phyloP scores from a whole-genome alignment of 148 eudicot species.

The Rhododendron simsii region DNA sequence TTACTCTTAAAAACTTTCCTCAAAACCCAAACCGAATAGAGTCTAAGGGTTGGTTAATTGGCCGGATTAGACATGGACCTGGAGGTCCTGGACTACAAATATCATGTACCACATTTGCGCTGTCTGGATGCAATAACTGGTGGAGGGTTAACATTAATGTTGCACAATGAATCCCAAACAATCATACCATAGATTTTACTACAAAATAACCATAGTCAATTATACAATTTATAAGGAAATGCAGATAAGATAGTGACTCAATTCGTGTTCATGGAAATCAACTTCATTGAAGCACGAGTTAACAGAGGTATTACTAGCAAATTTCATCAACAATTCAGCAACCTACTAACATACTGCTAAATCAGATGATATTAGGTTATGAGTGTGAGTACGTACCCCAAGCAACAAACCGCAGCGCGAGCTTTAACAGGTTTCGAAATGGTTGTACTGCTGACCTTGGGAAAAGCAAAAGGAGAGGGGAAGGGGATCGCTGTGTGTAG shows the following conservation, averaged over 20 bases:
- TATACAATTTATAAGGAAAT: background rate
- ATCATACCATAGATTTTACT: background rate
- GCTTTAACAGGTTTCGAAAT: constrained; percentile 4
- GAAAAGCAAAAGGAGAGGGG: background rate
- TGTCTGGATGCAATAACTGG: background rate
- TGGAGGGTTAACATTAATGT: background rate
- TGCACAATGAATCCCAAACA: background rate
- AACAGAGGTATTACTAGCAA: too few species aligned
- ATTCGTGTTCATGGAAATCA: background rate
- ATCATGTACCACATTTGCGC: too few species aligned
- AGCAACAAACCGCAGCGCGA: background rate
- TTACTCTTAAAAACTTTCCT: too few species aligned
- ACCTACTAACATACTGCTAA: background rate
- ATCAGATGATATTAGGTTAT: background rate
- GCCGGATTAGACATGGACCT: too few species aligned
- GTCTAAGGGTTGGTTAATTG: too few species aligned
- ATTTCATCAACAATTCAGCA: too few species aligned
- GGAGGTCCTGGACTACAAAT: too few species aligned
- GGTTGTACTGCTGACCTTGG: background rate
- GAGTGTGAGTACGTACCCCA: background rate
- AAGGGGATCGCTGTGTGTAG: background rate
- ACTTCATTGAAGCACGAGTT: too few species aligned
- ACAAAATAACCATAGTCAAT: background rate
- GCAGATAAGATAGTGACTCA: background rate
- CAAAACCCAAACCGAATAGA: too few species aligned